Base-by-base conservation (phyloP, 164 flowering plant species). In the Berberis vulgaris region DNA sequence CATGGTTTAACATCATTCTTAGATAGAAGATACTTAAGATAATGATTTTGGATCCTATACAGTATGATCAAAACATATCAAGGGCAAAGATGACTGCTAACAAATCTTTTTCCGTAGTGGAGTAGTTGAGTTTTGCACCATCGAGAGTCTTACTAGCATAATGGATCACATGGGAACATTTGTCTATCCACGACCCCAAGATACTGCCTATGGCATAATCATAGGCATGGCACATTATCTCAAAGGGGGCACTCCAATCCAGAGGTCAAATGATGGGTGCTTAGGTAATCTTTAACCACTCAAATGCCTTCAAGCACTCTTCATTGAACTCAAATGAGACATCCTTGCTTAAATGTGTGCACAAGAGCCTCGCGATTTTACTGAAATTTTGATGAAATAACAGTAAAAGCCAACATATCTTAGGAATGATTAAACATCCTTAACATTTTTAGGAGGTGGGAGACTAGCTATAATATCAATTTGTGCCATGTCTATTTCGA, bases 21-120 rank as follows among this genome's bases (percentile, higher is more conserved):
- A 45, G 38, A 1, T 8, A 66, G 39, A 10, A 59, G 2, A 13
- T 66, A 52, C 13, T 50, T 59, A 1, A 66, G 45, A 59, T 47
- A 8, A 60, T 50, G 5, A 40, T 38, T 45, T 59, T 66, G 2
- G 63, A n/a, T 10, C 46, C 49, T 10, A 43, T 13, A 2, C 60
- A 44, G 54, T 57, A 67, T 9, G 63, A 42, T 2, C 59, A 4
- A 45, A 61, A 67, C 43, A 60, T 67, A 2, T 67, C 59, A 26
- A 67, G 49, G 3, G 70, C 64, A 43, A 7, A 67, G 13, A 57
- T 39, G 2, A 66, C 9, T 2, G 45, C 55, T 12, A 66, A 26
- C 5, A 66, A 45, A 5, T 66, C 69, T 11, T 66, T 58, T 39
- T 57, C 56, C 1, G 59, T 64, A 11, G 67, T 64, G 38, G 67